A percentile compares a stretch with the other conserved stretches of the same genome.
Evolutionary conservation across 179 eudicot genomes (phyloP).

Genomic region (Drosera spatulata): DNA sequence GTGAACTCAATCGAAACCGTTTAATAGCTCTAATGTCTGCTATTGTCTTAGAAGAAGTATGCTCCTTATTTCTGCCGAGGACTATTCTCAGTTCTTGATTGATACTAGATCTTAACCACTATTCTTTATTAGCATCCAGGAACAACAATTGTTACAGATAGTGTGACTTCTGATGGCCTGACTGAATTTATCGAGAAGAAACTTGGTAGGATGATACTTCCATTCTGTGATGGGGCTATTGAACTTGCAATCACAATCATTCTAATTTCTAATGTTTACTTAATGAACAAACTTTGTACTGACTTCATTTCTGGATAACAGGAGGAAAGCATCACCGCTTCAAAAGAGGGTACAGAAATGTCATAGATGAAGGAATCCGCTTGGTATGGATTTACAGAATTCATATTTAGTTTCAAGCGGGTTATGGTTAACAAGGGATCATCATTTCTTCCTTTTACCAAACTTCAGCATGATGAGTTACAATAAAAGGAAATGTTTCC

Average conservation of each 20-base stretch:
- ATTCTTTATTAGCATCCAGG: slow-evolving; percentile 71
- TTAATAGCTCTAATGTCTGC: slow-evolving; percentile 96
- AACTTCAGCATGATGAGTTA: no score
- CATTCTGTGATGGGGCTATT: background rate
- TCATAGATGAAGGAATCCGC: slow-evolving; percentile 96
- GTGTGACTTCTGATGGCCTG: slow-evolving; percentile 98
- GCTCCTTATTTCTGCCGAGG: background rate
- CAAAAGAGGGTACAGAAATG: slow-evolving; percentile 97
- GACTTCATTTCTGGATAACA: slow-evolving; percentile 15
- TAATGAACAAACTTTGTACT: background rate
- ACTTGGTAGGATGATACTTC: slow-evolving; percentile 51
- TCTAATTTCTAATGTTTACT: background rate
- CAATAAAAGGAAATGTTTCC: no score
- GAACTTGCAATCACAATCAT: no score
- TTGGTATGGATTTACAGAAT: slow-evolving; percentile 38
- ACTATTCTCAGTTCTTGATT: background rate
- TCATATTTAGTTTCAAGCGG: background rate
- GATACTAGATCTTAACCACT: background rate
- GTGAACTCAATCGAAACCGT: slow-evolving; percentile 86
- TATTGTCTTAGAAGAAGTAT: slow-evolving; percentile 89
- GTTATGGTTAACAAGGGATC: no score
- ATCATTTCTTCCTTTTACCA: no score
- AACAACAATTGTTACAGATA: slow-evolving; percentile 95
- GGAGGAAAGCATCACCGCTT: slow-evolving; percentile 98
- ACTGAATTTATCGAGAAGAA: slow-evolving; percentile 84